These are phyloP conservation scores for Alternaria infectoria DNA, from an alignment of 2,329 filamentous ascomycete species.

Conservation along the genomic window DNA sequence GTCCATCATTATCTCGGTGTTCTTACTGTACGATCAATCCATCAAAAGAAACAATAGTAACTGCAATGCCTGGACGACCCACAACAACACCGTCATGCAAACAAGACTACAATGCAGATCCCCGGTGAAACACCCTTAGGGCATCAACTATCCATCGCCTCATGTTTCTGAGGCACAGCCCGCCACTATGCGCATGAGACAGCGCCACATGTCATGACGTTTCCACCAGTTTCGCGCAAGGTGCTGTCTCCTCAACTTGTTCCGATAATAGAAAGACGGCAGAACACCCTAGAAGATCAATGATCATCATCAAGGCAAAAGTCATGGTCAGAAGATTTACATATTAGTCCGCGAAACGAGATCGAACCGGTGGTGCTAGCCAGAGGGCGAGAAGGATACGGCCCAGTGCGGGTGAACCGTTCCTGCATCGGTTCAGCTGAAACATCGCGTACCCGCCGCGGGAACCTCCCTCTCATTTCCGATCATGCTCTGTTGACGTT, in stretches of 20 bases:
- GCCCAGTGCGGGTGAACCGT: not conserved
- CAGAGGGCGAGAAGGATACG: not conserved
- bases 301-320: not conserved
- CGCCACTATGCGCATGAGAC: not conserved
- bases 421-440: not conserved
- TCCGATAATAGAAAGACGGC: not conserved
- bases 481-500: not conserved
- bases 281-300: not conserved
- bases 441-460: not conserved
- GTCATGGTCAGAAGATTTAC: not conserved
- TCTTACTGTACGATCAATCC: not conserved
- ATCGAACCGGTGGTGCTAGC: not conserved
- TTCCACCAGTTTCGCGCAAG: not conserved
- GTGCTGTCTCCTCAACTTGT: not conserved
- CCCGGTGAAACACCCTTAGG: not conserved
- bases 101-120: not conserved
- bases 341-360: not conserved
- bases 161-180: not conserved
- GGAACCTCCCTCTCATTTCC: not conserved
- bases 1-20: not conserved
- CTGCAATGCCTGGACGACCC: not conserved
- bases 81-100: not conserved
- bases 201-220: not conserved
- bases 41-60: not conserved
- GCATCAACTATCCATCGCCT: not conserved